phyloP scores from a whole-genome alignment of 257 asterid genomes.

The Phtheirospermum japonicum region DNA sequence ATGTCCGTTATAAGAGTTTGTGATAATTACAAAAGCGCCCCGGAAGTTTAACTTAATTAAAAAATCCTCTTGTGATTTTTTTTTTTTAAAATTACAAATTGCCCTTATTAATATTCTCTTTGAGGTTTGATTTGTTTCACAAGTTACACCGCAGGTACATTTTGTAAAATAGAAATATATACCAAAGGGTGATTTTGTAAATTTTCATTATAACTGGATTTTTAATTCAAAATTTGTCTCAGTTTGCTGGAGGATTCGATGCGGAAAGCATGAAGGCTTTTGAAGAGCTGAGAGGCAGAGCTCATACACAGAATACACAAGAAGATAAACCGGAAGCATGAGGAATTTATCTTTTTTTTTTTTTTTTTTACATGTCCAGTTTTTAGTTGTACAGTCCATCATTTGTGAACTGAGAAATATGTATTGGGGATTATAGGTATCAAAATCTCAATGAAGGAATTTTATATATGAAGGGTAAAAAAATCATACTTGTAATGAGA shows the following conservation, averaged over 20 bases:
- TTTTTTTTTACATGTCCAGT: neutral
- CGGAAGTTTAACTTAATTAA: too few relatives aligned
- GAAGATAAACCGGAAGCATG: constrained; percentile 44
- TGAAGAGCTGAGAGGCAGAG: constrained; percentile 87
- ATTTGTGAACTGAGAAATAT: constrained; percentile 28
- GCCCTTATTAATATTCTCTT: too few relatives aligned
- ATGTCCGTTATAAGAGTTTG: too few relatives aligned
- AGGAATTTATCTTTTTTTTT: constrained; percentile 7
- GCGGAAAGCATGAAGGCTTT: constrained; percentile 97
- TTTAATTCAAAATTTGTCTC: constrained; percentile 26
- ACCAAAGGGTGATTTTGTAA: neutral
- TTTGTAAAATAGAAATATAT: neutral
- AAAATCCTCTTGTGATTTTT: too few relatives aligned
- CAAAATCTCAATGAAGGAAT: neutral
- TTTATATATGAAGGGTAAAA: too few relatives aligned
- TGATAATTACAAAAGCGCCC: too few relatives aligned
- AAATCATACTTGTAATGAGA: too few relatives aligned
- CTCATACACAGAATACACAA: constrained; percentile 48
- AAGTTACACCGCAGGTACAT: too few relatives aligned
- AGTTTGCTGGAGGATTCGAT: constrained; percentile 99
- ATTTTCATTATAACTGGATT: neutral
- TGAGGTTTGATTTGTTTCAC: too few relatives aligned
- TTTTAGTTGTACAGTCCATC: constrained; percentile 29
- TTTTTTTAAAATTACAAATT: too few relatives aligned
- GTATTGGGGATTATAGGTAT: neutral